Evolutionary conservation across 495 filamentous ascomycete genomes (phyloP).

Genomic region (Xylaria bambusicola): DNA sequence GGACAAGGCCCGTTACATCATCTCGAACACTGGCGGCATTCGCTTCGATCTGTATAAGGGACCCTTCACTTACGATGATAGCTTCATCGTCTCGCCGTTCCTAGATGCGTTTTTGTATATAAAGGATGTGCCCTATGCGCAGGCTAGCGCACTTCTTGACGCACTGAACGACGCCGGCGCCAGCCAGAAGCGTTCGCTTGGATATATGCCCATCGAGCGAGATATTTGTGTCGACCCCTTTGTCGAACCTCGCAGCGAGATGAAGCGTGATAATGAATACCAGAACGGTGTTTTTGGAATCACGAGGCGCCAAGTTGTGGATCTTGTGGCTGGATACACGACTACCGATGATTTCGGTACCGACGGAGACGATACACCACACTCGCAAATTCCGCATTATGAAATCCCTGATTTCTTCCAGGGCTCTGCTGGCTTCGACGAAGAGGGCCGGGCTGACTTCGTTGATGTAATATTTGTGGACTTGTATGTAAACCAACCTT

Average conservation of each 20-base stretch:
- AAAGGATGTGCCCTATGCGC: constrained; percentile 64
- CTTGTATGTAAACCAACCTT: constrained; percentile 57
- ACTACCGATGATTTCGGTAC: constrained; percentile 71
- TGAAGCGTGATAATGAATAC: constrained; percentile 17
- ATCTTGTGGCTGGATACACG: constrained; percentile 66
- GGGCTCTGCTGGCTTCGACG: constrained; percentile 52
- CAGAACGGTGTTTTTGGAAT: constrained; percentile 26
- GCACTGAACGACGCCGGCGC: constrained; percentile 43
- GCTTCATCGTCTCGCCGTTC: constrained; percentile 80
- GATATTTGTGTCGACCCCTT: constrained; percentile 48
- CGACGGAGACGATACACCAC: constrained; percentile 78
- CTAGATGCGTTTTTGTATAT: constrained; percentile 70
- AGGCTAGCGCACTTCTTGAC: constrained; percentile 58
- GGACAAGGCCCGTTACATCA: constrained; percentile 59
- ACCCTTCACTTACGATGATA: constrained; percentile 74
- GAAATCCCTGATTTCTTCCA: constrained; percentile 70
- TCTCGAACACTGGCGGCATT: constrained; percentile 77
- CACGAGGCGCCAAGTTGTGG: constrained; percentile 43
- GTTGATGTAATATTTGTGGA: constrained; percentile 80
- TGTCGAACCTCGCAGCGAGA: constrained; percentile 19
- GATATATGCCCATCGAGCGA: constrained; percentile 32
- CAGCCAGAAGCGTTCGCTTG: constrained; percentile 27
- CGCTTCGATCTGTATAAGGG: constrained; percentile 86
- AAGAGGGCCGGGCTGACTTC: constrained; percentile 47
- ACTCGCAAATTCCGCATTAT: constrained; percentile 64